These are phyloP conservation scores for Rhodosporidiobolus sp. DNA, from an alignment of 768 basidiomycete species.

Conservation along the genomic window DNA sequence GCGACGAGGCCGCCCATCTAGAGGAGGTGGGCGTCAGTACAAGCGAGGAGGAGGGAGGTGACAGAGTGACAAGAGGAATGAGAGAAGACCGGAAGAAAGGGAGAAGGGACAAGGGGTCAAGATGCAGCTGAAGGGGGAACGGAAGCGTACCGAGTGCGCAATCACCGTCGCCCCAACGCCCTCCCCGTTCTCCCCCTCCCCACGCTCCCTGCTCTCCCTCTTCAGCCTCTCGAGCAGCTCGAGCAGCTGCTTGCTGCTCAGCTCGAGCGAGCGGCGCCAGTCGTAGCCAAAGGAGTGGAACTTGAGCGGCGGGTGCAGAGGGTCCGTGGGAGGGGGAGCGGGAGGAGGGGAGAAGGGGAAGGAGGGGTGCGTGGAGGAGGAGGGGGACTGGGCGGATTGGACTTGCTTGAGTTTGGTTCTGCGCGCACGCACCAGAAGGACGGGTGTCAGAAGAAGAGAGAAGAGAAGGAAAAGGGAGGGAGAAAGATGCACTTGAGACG, in stretches of 20 bases:
- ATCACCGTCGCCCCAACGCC: constrained; percentile 32
- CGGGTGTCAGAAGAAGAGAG: neutral
- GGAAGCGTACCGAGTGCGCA: constrained; percentile 24
- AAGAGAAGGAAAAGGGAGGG: no score
- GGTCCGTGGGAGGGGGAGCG: neutral
- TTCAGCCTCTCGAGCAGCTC: constrained; percentile 11
- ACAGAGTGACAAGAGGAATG: no score
- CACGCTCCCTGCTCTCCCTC: constrained; percentile 10
- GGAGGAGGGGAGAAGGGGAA: constrained; percentile 1
- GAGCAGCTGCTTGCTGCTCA: constrained; percentile 17
- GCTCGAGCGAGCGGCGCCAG: constrained; percentile 34
- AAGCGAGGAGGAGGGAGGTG: no score
- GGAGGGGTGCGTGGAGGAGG: neutral
- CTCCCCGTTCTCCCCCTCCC: constrained; percentile 18
- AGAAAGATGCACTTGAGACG: constrained; percentile 17
- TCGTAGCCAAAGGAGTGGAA: constrained; percentile 41
- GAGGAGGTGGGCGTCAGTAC: neutral
- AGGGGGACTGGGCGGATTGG: neutral
- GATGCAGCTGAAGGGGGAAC: neutral
- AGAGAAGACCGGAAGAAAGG: neutral
- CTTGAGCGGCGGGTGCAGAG: constrained; percentile 8
- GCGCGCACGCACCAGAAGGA: neutral
- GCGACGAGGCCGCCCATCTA: constrained; percentile 42
- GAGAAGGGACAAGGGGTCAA: neutral
- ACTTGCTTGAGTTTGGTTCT: constrained; percentile 11